Evolutionary conservation across 306 rosid species (phyloP).

Genomic region (Cucurbita ficifolia): DNA sequence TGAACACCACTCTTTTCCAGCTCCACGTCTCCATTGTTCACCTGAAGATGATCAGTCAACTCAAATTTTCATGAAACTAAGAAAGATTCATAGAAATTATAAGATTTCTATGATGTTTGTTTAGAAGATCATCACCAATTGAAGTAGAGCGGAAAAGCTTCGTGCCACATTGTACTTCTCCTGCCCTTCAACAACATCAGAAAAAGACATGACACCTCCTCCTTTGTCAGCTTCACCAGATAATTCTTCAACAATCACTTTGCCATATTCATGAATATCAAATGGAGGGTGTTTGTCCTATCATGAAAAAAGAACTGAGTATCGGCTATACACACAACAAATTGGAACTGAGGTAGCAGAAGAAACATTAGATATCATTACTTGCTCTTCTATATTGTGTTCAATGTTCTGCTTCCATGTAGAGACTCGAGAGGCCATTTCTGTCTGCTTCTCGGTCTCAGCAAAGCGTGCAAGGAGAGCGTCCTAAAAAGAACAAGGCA

Average conservation of each 20-base stretch:
- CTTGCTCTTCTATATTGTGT: conserved; percentile 80
- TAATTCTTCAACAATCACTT: conserved; percentile 48
- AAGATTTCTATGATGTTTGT: not conserved
- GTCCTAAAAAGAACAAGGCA: conserved; percentile 25
- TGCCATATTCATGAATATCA: conserved; percentile 70
- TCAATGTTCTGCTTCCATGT: conserved; percentile 90
- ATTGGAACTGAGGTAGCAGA: not conserved
- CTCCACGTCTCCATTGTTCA: conserved; percentile 65
- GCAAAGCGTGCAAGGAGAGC: conserved; percentile 83
- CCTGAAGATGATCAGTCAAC: conserved; percentile 33
- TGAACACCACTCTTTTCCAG: conserved; percentile 32
- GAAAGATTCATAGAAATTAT: too few relatives aligned
- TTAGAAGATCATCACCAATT: conserved; percentile 45
- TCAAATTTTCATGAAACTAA: not conserved
- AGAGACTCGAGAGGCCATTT: conserved; percentile 71
- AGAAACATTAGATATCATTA: conserved; percentile 14
- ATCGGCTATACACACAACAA: not conserved
- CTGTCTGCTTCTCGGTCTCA: conserved; percentile 77
- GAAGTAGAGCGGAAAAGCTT: conserved; percentile 85
- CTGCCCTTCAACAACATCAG: conserved; percentile 58
- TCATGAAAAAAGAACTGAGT: not conserved
- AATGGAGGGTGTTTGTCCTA: conserved; percentile 74
- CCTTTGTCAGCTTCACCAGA: conserved; percentile 35
- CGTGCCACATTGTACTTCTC: conserved; percentile 64
- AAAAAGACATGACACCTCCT: conserved; percentile 27